A percentile compares a stretch with the other conserved stretches of the same genome.
These are phyloP conservation scores for Lactifluus echinatus DNA, from an alignment of 768 basidiomycete genomes.

Conservation along the genomic window DNA sequence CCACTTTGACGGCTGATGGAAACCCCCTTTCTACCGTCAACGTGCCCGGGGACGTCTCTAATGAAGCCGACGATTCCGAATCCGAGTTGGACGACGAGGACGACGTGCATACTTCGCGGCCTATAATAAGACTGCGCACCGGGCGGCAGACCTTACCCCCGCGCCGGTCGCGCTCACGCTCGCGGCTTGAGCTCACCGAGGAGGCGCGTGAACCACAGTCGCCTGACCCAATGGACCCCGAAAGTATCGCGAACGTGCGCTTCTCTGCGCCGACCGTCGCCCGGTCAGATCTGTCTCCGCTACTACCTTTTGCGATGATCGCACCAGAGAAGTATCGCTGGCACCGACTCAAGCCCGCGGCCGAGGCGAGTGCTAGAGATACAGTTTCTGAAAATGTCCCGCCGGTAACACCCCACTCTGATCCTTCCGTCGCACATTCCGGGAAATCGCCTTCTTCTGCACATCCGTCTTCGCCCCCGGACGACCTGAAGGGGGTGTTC, in stretches of 20 bases:
- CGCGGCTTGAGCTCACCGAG: constrained; percentile 52
- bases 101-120: constrained; percentile 52
- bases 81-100: constrained; percentile 37
- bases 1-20: constrained; percentile 1
- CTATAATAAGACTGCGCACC: constrained; percentile 65
- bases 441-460: constrained; percentile 26
- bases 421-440: constrained; percentile 22
- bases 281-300: constrained; percentile 44
- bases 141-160: constrained; percentile 35
- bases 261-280: constrained; percentile 66
- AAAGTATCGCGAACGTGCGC: constrained; percentile 66
- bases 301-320: constrained; percentile 76
- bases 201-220: constrained; percentile 48
- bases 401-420: constrained; percentile 27
- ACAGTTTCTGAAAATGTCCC: constrained; percentile 39
- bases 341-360: constrained; percentile 29
- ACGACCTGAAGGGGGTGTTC: constrained; percentile 67
- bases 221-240: constrained; percentile 52
- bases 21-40: constrained; percentile 17
- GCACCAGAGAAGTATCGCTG: constrained; percentile 51
- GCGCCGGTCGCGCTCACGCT: constrained; percentile 59
- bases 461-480: constrained; percentile 49
- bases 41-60: constrained; percentile 24
- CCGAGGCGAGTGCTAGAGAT: constrained; percentile 23
- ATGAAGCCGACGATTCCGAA: constrained; percentile 24